Evolutionary conservation across 768 basidiomycete genomes (phyloP).

Genomic region (Leccinellum rugosiceps): DNA sequence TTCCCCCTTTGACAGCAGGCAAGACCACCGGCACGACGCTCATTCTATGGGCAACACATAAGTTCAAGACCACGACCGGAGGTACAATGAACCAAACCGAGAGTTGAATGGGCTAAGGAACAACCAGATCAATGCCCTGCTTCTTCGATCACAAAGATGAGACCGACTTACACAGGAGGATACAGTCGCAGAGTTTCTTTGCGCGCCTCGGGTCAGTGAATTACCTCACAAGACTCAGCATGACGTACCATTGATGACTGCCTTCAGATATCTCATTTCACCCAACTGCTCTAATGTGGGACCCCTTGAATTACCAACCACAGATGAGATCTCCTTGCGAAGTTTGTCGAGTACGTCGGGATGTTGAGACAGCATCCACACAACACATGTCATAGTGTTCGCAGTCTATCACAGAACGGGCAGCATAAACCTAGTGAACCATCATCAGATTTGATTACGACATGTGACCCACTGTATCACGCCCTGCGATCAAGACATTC

Average conservation of each 20-base stretch:
- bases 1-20: constrained; percentile 24
- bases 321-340: constrained; percentile 28
- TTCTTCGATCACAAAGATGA: neutral
- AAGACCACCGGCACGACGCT: constrained; percentile 21
- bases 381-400: constrained; percentile 26
- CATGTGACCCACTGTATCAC: neutral
- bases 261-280: constrained; percentile 40
- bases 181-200: constrained; percentile 31
- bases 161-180: constrained; percentile 30
- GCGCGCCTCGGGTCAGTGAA: neutral
- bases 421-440: neutral
- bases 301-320: constrained; percentile 24
- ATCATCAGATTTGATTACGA: neutral
- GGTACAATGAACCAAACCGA: constrained; percentile 5
- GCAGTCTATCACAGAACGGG: constrained; percentile 24
- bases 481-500: neutral
- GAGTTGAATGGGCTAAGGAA: constrained; percentile 23
- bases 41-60: constrained; percentile 12
- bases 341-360: constrained; percentile 29
- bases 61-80: neutral
- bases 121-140: constrained; percentile 1
- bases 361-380: constrained; percentile 30
- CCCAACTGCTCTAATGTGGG: constrained; percentile 33
- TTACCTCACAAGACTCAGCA: neutral
- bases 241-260: constrained; percentile 35